phyloP scores from a whole-genome alignment of 2,329 filamentous ascomycete genomes.

The Phaeoacremonium minimum region DNA sequence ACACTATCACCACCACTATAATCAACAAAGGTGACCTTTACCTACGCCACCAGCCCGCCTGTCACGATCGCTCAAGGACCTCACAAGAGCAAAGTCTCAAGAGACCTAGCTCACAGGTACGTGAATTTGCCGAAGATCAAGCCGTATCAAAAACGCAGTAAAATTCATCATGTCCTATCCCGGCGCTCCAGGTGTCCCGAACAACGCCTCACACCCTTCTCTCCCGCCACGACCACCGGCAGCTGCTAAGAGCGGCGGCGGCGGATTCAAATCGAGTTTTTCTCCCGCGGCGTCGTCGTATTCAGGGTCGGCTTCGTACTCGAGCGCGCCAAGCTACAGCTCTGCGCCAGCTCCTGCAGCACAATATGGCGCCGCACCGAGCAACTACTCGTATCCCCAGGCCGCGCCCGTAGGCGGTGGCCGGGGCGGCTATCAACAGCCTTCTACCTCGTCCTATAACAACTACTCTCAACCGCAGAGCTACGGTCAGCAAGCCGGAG shows the following conservation, averaged over 20 bases:
- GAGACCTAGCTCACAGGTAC: conserved; percentile 46
- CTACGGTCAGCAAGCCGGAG: conserved; percentile 29
- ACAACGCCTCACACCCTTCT: conserved; percentile 48
- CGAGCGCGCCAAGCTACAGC: conserved; percentile 25
- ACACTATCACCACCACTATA: too few relatives aligned
- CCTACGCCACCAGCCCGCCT: too few relatives aligned
- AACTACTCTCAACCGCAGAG: conserved; percentile 12
- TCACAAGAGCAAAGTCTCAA: conserved; percentile 9
- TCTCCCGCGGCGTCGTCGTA: conserved; percentile 29
- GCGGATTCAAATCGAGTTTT: conserved; percentile 50
- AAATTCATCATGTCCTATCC: conserved; percentile 80
- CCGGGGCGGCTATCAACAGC: conserved; percentile 22
- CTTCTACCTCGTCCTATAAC: conserved; percentile 11
- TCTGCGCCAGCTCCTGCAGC: conserved; percentile 27
- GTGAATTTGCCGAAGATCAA: conserved; percentile 25
- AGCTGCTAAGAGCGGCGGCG: conserved; percentile 36
- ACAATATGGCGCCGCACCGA: conserved; percentile 36
- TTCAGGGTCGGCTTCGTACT: conserved; percentile 21
- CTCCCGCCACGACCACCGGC: conserved; percentile 76
- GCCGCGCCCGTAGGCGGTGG: conserved; percentile 28
- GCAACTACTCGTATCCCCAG: conserved; percentile 18
- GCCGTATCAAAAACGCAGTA: conserved; percentile 27
- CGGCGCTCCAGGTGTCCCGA: conserved; percentile 72
- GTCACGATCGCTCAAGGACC: too few relatives aligned
- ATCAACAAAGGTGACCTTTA: too few relatives aligned